Percentiles rank a stretch among this genome's conserved stretches.
Evolutionary conservation across 805 yeast species (phyloP).

Genomic region (Starmerella potacharoeniae): DNA sequence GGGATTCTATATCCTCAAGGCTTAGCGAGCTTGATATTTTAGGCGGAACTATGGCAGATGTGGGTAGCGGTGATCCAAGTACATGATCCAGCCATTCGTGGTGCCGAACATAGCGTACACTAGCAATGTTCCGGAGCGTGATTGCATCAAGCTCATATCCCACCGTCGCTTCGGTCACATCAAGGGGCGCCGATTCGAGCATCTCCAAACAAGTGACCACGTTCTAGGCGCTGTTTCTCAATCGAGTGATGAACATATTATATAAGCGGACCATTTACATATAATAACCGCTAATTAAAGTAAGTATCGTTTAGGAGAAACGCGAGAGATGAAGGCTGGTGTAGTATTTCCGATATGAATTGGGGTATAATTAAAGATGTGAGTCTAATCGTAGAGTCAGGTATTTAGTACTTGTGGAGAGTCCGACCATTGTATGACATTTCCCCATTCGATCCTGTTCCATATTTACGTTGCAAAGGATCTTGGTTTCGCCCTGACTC

Average conservation of each 20-base stretch:
- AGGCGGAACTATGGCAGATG: conserved; percentile 22
- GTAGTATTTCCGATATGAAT: too few relatives aligned
- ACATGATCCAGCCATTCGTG: conserved; percentile 37
- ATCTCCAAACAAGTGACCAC: not conserved
- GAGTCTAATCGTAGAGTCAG: not conserved
- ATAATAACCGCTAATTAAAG: too few relatives aligned
- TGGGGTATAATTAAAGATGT: too few relatives aligned
- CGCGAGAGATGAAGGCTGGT: too few relatives aligned
- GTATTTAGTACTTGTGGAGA: not conserved
- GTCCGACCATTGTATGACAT: not conserved
- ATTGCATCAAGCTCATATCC: conserved; percentile 35
- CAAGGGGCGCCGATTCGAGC: conserved; percentile 21
- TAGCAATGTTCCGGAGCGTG: conserved; percentile 34
- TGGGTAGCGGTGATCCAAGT: conserved; percentile 30
- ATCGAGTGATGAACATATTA: not conserved
- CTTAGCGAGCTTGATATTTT: conserved; percentile 7
- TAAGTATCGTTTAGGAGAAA: too few relatives aligned
- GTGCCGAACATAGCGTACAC: conserved; percentile 33
- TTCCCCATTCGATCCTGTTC: not conserved
- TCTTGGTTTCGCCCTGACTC: not conserved
- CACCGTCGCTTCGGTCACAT: conserved; percentile 23
- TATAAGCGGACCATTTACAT: not conserved
- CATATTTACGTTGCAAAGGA: not conserved
- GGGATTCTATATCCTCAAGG: conserved; percentile 14
- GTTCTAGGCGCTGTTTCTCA: not conserved